Conservation (phyloP, 2,329 filamentous ascomycete genomes). For the Beauveria sp. region DNA sequence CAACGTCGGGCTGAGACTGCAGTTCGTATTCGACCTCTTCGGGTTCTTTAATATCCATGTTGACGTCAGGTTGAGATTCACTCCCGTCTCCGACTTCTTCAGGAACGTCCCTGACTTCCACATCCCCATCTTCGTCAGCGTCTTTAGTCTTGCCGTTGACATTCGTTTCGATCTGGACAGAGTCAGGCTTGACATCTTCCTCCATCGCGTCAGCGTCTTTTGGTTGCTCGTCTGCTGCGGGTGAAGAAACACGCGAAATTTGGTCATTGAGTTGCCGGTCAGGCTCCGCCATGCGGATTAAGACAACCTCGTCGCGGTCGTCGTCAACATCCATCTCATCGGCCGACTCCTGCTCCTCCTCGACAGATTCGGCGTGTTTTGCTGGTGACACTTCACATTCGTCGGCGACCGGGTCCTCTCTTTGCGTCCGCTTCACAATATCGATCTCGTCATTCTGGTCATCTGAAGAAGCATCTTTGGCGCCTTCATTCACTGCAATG, state of each 20-base stretch:
- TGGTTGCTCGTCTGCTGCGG: neutral
- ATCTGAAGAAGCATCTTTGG: constrained; percentile 1
- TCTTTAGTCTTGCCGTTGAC: neutral
- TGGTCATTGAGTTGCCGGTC: neutral
- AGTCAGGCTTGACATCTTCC: neutral
- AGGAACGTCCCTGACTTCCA: neutral
- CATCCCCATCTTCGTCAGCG: neutral
- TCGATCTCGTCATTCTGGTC: neutral
- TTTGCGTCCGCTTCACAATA: neutral
- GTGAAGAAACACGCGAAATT: neutral
- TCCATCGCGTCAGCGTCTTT: neutral
- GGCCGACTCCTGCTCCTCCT: neutral
- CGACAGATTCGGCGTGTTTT: neutral
- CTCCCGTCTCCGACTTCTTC: neutral
- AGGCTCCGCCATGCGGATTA: neutral
- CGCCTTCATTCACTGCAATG: neutral
- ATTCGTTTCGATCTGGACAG: neutral
- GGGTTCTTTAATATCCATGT: neutral
- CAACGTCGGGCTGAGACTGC: constrained; percentile 1
- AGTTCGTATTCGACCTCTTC: neutral
- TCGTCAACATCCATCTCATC: constrained; percentile 8
- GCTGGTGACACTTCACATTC: too few relatives aligned
- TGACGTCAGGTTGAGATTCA: neutral
- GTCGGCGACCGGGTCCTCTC: neutral
- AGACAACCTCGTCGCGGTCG: neutral